A percentile compares a stretch with the other conserved stretches of the same genome.
Conservation (phyloP, 768 basidiomycete genomes). For the Rhizopogon vinicolor region DNA sequence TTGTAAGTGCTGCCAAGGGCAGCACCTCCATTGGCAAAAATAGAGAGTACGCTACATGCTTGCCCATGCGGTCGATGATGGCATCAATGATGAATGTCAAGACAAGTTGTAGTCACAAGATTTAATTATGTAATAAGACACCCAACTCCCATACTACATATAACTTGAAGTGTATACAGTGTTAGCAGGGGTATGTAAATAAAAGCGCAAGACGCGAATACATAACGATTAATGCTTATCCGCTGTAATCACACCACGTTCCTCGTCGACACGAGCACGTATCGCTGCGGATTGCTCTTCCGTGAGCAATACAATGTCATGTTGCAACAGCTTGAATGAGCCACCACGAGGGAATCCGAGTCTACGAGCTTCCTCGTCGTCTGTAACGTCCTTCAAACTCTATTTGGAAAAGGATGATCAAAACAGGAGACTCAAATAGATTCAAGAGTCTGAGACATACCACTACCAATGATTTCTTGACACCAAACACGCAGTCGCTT, state of each 20-base stretch:
- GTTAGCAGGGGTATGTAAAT: no score
- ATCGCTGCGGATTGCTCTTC: conserved; percentile 34
- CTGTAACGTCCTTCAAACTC: conserved; percentile 50
- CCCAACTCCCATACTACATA: no score
- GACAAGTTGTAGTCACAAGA: no score
- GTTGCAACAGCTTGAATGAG: conserved; percentile 43
- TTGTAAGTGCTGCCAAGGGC: no score
- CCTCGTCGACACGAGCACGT: conserved; percentile 13
- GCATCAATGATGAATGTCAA: no score
- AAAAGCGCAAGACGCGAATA: neutral
- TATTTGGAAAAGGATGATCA: conserved; percentile 16
- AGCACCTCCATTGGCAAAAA: no score
- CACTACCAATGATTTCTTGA: conserved; percentile 72
- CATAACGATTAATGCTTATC: neutral
- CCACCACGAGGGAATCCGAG: conserved; percentile 42
- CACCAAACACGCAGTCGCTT: conserved; percentile 80
- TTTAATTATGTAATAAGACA: no score
- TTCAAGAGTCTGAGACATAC: conserved; percentile 36
- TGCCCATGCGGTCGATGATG: no score
- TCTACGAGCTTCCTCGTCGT: conserved; percentile 48
- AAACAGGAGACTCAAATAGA: neutral
- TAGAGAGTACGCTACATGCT: no score
- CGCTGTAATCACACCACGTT: neutral
- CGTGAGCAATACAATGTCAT: conserved; percentile 42
- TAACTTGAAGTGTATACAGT: no score